Evolutionary conservation across 441 rosid species (phyloP), one percentile per base, ranked within the genome.

Genomic region (Populus hybrid): DNA sequence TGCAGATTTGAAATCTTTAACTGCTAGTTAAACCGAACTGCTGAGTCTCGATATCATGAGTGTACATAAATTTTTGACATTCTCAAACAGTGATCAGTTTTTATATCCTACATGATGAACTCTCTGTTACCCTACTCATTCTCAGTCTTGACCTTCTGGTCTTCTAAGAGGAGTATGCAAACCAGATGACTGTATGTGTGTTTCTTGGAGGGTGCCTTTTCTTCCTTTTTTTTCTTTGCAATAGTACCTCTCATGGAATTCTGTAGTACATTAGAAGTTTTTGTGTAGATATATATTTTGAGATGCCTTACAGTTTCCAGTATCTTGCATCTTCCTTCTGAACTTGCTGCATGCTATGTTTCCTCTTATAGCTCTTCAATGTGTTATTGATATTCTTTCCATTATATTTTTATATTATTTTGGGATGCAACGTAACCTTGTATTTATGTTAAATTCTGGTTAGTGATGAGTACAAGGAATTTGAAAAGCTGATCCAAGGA

Each of bases 401-500:
- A n/a, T 9, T 42, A 28, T 56, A 24, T 21, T 66, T 64, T 14
- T 38, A 7, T 12, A 5, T 71, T 61, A 40, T 2, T 26, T 23
- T 68, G 24, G n/a, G 7, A 63, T 29, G 31, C 33, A 68, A 29
- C 50, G 10, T 80, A 72, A 77, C 35, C 66, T 77, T 74, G 53
- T 71, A 31, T 53, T 69, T 72, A 29, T 76, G 12, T 71, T 64
- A 80, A 68, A 74, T 76, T 64, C 7, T 82, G 61, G 38, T 78
- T 82, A 95, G 99, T 78, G 98, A 94, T 61, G 98, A 94, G 84
- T 94, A 94, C 91, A 96, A 91, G 83, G 98, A 93, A 80, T 94
- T 94, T 61, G 97, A 96, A 84, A 96, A 92, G 88, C 78, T 89
- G 87, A 96, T 96, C 76, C 93, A 93, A 85, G 99, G 91, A 61